phyloP scores from a whole-genome alignment of 140 eudicot species.

The Stevia rebaudiana region DNA sequence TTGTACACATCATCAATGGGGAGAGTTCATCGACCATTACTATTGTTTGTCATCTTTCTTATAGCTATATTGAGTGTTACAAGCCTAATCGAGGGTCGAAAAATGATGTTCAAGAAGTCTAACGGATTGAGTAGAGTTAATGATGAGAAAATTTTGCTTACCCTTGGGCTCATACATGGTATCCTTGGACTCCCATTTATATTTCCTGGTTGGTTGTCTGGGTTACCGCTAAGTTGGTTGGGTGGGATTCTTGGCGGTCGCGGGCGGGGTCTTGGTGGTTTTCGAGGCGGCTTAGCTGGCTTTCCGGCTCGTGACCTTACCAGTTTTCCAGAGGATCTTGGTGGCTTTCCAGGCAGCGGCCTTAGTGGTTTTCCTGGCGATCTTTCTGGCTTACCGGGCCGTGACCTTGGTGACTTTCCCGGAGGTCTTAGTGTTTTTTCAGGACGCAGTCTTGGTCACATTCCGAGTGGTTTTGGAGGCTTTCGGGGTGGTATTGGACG shows the following conservation, averaged over 20 bases:
- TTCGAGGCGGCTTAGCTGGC: background rate
- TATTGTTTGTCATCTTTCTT: conserved; percentile 16
- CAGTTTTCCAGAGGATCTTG: no score
- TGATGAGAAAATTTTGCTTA: conserved; percentile 6
- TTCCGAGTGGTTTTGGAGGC: background rate
- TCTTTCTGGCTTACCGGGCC: background rate
- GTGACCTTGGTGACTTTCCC: background rate
- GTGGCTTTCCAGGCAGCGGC: background rate
- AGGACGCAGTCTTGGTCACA: conserved; percentile 4
- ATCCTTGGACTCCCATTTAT: background rate
- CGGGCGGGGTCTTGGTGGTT: background rate
- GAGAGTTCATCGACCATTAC: conserved; percentile 16
- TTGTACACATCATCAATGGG: conserved; percentile 17
- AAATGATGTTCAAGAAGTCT: background rate
- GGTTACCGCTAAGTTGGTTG: background rate
- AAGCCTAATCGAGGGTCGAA: background rate
- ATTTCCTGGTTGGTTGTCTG: background rate
- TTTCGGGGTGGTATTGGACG: background rate
- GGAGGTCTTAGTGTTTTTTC: no score
- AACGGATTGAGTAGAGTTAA: background rate
- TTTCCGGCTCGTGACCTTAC: no score
- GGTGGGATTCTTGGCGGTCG: conserved; percentile 5
- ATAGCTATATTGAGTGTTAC: conserved; percentile 19
- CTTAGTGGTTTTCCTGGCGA: background rate
- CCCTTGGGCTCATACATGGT: background rate